Evolutionary conservation across 2,329 filamentous ascomycete species (phyloP), one percentile per base, ranked within the genome.

Genomic region (Pleoardoris graminearum): DNA sequence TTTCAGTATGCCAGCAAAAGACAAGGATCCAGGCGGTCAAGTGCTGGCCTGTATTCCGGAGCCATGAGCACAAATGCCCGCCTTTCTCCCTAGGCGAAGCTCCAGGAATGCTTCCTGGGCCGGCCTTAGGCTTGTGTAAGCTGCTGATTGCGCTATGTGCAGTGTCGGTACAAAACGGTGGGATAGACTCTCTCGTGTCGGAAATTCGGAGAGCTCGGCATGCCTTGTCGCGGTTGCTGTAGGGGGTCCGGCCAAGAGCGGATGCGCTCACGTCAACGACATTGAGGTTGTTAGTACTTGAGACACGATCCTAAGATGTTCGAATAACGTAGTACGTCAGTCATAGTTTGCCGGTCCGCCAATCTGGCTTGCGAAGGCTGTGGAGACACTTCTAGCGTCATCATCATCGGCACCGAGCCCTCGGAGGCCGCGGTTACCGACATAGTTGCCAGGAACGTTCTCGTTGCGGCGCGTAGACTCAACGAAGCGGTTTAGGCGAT

Each of bases 301-400:
- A 51, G 35, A 53, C 46, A 48, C 50, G 48, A 51, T 55, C 52
- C 39, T 53, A 38, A 5, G 29, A 48, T 41, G 23, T 50, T 45
- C 19, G 37, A 7, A 22, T 35, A 16, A 38, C 10, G 16, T 41
- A 32, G 8, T 17, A 22, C 27, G 51, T 85, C 81, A 85, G 70
- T 85, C 83, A 65, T 84, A 85, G 62, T 78, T 81, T 36, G 81
- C 81, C 49, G 74, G 59, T 43, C 90, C 91, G 50, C 91, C 92
- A 62, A 97, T 86, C 75, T 97, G 94, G 77, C 91, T 97, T 56
- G 93, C 92, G 77, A 97, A 99, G 43, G 92, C 92, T 47, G 94
- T 97, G 69, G 91, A 96, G 67, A 97, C 85, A 75, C 93, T 97
- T 76, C 94, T 91, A 67, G 94, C 91, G 71, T 97, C 94, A 62